Conservation (phyloP, 495 filamentous ascomycete species). For the Hypoxylon intermedium region DNA sequence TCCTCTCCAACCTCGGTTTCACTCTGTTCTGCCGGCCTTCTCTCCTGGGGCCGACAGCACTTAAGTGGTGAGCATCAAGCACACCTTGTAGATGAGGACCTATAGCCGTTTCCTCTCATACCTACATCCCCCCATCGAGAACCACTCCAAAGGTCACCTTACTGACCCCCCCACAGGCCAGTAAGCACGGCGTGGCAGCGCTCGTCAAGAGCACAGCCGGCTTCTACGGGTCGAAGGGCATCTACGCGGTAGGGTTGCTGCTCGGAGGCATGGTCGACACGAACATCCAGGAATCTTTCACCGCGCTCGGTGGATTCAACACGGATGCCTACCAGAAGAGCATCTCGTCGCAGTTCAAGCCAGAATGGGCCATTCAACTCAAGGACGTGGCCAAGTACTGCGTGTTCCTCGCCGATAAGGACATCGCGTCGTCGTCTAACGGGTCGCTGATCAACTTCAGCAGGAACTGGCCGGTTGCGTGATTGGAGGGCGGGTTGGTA, state of each 20-base stretch:
- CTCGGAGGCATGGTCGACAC: slow-evolving; percentile 65
- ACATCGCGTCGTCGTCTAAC: slow-evolving; percentile 46
- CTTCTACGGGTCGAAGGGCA: slow-evolving; percentile 63
- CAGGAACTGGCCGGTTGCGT: slow-evolving; percentile 50
- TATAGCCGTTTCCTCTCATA: too few species aligned
- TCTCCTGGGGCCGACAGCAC: neutral
- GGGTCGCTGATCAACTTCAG: slow-evolving; percentile 50
- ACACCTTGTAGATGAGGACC: too few species aligned
- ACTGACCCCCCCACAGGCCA: slow-evolving; percentile 10
- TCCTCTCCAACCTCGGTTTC: neutral
- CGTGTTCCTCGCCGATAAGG: slow-evolving; percentile 49
- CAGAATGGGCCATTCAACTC: slow-evolving; percentile 34
- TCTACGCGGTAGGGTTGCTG: slow-evolving; percentile 63
- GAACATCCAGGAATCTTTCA: slow-evolving; percentile 36
- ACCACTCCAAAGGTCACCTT: too few species aligned
- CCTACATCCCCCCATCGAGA: too few species aligned
- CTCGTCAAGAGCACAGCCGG: slow-evolving; percentile 69
- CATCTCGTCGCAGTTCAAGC: slow-evolving; percentile 53
- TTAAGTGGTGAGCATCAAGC: neutral
- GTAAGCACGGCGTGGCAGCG: slow-evolving; percentile 63
- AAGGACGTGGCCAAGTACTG: slow-evolving; percentile 51
- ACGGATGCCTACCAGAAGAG: slow-evolving; percentile 54
- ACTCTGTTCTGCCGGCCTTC: too few species aligned
- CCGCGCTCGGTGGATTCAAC: slow-evolving; percentile 45
- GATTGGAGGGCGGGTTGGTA: neutral